Percentiles rank a stretch among this genome's conserved stretches.
phyloP scores from a whole-genome alignment of 2,329 filamentous ascomycete genomes.

The Xylaria sp. region DNA sequence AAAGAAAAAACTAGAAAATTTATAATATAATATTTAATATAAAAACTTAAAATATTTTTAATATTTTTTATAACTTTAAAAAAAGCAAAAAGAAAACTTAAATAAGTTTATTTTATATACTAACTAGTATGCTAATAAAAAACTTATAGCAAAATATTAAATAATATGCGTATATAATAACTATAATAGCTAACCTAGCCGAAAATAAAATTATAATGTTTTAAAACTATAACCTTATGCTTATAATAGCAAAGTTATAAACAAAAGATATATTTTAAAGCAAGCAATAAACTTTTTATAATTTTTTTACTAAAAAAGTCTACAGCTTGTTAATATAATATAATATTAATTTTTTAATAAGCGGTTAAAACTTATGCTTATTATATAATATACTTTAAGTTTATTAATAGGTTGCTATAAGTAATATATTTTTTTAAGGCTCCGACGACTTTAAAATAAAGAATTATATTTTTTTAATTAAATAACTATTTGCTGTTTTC shows the following conservation, averaged over 20 bases:
- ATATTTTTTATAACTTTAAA: background rate
- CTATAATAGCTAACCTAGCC: background rate
- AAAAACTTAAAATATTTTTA: background rate
- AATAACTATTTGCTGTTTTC: too few relatives aligned
- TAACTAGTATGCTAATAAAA: background rate
- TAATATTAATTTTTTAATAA: background rate
- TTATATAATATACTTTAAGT: too few relatives aligned
- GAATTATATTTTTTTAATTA: too few relatives aligned
- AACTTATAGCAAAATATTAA: background rate
- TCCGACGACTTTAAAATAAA: too few relatives aligned
- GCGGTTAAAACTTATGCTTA: too few relatives aligned
- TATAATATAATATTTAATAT: background rate
- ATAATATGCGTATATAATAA: background rate
- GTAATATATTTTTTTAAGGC: too few relatives aligned
- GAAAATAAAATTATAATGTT: slow-evolving; percentile 4
- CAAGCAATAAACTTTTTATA: background rate
- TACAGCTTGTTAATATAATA: background rate
- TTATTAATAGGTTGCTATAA: too few relatives aligned
- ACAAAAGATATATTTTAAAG: background rate
- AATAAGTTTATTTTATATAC: background rate
- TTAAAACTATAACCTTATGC: background rate
- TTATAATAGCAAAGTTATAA: background rate
- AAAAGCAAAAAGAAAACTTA: background rate
- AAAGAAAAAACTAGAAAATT: background rate
- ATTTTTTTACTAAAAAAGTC: background rate